Base-by-base conservation (phyloP, 805 yeast species). In the Tetrapisispora iriomotensis region DNA sequence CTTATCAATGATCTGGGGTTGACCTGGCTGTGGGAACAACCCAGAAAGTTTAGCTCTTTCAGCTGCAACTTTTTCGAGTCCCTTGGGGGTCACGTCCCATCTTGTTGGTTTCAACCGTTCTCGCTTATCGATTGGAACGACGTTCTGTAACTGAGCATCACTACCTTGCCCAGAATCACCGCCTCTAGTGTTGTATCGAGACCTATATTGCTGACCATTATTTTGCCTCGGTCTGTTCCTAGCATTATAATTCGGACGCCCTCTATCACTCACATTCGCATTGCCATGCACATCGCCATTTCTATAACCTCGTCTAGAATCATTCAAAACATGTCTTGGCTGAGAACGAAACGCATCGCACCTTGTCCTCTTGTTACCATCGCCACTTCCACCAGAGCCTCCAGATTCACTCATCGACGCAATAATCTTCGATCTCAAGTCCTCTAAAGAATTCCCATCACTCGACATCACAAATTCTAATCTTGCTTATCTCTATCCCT, bases 11-110 rank as follows among this genome's bases (percentile, higher is more conserved):
- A 29, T 15, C 15, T 39, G 42, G 6, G 77, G 77, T 45, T 67
- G 70, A 4, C 87, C 87, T 1, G 92, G 90, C 14, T 74, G 64
- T 2, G 88, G 85, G 50, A 85, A 86, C 2, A 83, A 58, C 0
- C 95, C 95, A 1, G 85, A 73, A 14, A 82, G 62, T 50, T 85
- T 86, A 6, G 92, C 94, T 43, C 80, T 67, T 44, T 78, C 83
- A 0, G 92, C 82, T 1, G 82, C 71, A 1, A 82, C 77, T 6
- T 73, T 71, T 51, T 83, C 92, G 54, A 81, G 81, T 0, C 85
- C 90, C 44, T 67, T 66, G 1, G 94, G 87, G 25, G 70, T 68
- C 19, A 72, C 63, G 37, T 84, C 92, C 94, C 94, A 85, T 36
- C 67, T 61, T 0, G 84, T 67, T 23, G 53, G 56, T 15, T 65